Conservation (phyloP, 495 filamentous ascomycete genomes). For the Aspergillus leporis region DNA sequence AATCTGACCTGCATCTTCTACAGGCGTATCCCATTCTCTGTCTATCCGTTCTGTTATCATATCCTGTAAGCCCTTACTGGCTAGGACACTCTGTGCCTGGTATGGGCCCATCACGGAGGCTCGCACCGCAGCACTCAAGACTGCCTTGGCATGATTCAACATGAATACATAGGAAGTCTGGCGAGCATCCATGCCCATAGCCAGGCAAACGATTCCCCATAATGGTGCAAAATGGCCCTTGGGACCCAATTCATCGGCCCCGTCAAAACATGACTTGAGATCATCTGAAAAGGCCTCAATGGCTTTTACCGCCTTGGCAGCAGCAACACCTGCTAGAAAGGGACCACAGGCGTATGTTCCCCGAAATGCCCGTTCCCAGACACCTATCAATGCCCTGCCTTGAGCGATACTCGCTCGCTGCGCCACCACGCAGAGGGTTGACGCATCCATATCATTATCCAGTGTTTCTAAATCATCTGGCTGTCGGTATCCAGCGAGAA, state of each 20-base stretch:
- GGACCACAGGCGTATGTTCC: slow-evolving; percentile 28
- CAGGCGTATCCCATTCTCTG: slow-evolving; percentile 55
- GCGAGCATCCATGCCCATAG: slow-evolving; percentile 60
- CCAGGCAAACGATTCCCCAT: slow-evolving; percentile 70
- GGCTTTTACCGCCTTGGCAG: slow-evolving; percentile 27
- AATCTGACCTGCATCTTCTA: slow-evolving; percentile 82
- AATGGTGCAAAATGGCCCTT: slow-evolving; percentile 76
- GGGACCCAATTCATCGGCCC: slow-evolving; percentile 33
- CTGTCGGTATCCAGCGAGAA: slow-evolving; percentile 69
- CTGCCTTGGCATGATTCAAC: slow-evolving; percentile 82
- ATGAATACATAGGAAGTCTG: slow-evolving; percentile 83
- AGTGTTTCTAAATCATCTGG: slow-evolving; percentile 58
- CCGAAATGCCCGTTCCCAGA: slow-evolving; percentile 83
- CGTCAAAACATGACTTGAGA: slow-evolving; percentile 34
- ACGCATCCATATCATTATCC: slow-evolving; percentile 86
- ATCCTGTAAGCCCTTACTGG: slow-evolving; percentile 60
- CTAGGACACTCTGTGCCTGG: slow-evolving; percentile 82
- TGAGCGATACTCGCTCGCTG: slow-evolving; percentile 82
- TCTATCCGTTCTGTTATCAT: slow-evolving; percentile 62
- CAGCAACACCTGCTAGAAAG: slow-evolving; percentile 3
- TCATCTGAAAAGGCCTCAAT: slow-evolving; percentile 42
- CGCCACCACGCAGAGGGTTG: slow-evolving; percentile 82
- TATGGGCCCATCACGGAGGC: slow-evolving; percentile 91
- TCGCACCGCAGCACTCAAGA: slow-evolving; percentile 85
- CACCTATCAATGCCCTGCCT: slow-evolving; percentile 76